These are phyloP conservation scores for Ilex paraguariensis DNA, from an alignment of 305 asterid genomes.

Conservation along the genomic window DNA sequence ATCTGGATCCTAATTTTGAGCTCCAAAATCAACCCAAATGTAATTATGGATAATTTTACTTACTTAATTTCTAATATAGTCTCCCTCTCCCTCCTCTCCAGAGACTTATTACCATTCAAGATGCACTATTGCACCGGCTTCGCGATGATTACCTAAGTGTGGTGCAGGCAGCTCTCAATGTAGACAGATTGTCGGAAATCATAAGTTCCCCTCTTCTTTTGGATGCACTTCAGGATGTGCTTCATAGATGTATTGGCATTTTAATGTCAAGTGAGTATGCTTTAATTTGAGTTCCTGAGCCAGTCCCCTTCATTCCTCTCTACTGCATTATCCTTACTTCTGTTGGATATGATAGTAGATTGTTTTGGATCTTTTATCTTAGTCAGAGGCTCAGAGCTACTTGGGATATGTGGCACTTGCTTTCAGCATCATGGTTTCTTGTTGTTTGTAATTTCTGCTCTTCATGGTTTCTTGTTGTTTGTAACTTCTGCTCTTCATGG, in stretches of 20 bases:
- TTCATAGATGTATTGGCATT: constrained; percentile 53
- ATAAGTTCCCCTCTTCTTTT: constrained; percentile 40
- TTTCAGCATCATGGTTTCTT: no score
- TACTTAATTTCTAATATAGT: constrained; percentile 6
- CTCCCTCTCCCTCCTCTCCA: constrained; percentile 21
- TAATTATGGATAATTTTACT: neutral
- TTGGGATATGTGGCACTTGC: no score
- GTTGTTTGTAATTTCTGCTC: no score
- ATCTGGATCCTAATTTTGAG: no score
- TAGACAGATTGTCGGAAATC: constrained; percentile 50
- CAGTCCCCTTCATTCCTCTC: neutral
- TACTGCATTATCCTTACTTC: neutral
- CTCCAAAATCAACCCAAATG: no score
- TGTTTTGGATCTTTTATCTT: no score
- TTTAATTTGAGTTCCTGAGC: constrained; percentile 6
- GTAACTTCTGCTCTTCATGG: no score
- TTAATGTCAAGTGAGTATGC: constrained; percentile 55
- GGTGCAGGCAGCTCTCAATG: constrained; percentile 61
- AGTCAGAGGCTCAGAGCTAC: no score
- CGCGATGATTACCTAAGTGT: constrained; percentile 78
- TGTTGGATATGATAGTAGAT: no score
- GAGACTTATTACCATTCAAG: constrained; percentile 67
- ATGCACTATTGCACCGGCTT: constrained; percentile 68
- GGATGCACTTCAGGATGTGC: constrained; percentile 53
- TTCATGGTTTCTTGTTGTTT: no score